Conservation (phyloP, 2,329 filamentous ascomycete genomes). For the Elsinoe ampelina region DNA sequence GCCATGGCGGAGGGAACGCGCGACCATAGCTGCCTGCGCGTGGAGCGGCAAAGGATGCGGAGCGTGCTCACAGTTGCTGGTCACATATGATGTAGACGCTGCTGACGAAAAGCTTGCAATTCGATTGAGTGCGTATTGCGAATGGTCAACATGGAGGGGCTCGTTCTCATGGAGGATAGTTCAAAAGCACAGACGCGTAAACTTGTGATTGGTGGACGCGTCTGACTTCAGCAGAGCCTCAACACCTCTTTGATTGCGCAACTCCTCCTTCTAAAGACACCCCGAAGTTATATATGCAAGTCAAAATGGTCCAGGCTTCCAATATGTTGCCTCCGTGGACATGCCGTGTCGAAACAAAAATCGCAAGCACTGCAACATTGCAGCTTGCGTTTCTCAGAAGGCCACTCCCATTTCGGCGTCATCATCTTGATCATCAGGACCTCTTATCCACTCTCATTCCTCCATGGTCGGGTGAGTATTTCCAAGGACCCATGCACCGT, state of each 20-base stretch:
- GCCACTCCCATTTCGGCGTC: not conserved
- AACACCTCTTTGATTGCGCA: not conserved
- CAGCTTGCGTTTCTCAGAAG: too few species aligned
- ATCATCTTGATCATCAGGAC: not conserved
- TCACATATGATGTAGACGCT: not conserved
- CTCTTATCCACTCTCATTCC: not conserved
- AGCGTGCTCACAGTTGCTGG: not conserved
- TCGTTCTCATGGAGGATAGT: not conserved
- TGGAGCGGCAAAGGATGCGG: not conserved
- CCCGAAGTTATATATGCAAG: too few species aligned
- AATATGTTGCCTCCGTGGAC: too few species aligned
- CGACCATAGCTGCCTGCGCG: constrained; percentile 8
- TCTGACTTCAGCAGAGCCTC: not conserved
- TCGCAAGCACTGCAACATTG: too few species aligned
- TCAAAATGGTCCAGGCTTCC: too few species aligned
- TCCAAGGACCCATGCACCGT: not conserved
- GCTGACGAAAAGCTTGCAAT: not conserved
- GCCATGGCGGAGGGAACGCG: not conserved
- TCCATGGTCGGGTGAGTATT: not conserved
- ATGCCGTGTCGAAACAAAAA: too few species aligned
- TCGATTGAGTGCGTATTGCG: not conserved
- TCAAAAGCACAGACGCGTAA: not conserved
- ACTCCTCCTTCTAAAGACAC: too few species aligned
- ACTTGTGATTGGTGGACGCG: not conserved
- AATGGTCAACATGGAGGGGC: not conserved